Base-by-base conservation (phyloP, 345 rosid species). In the Linum tenue region DNA sequence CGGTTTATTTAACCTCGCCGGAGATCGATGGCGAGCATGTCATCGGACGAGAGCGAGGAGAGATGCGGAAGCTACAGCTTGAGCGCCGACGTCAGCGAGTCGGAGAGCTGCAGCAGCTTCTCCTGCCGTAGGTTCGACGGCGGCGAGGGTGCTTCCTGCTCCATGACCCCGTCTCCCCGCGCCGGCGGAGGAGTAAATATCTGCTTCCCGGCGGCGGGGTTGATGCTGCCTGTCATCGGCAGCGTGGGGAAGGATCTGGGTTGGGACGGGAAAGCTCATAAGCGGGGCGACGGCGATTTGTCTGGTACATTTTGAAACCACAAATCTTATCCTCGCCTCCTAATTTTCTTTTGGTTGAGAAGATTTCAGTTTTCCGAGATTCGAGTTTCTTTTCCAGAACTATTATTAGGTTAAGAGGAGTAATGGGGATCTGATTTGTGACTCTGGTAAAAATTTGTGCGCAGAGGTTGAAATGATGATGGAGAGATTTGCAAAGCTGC, bases 11-110 rank as follows among this genome's bases (percentile, higher is more conserved):
- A 22, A 22, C 0, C 31, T 22, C 71, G 56, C 59, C 58, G 14
- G 80, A 71, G 72, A 73, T 58, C 11, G 55, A 85, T 90, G 97
- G 94, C 80, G 44, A 88, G 90, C 71, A 59, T 81, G 4, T 78
- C 90, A 31, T 87, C 95, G 0, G 75, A 70, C 31, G 96, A 88
- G 78, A 87, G 97, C 68, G 94, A 85, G 62, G 78, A 92, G 65
- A 83, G 90, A 17, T 12, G 31, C 78, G 97, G 97, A 6, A 91
- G 95, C 64, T 95, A 95, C 82, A 85, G 94, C 59, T 68, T 91
- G 74, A 91, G 99, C 74, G 97, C 97, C 59, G 99, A 95, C 72
- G 80, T 95, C 74, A 91, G 96, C 69, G 96, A 95, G 82, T 90
- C 99, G 0, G 94, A 91, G 83, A 95, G 96, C 70, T 84, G 89